These are phyloP conservation scores for Cryptococcus hybrid DNA, from an alignment of 1,284 basidiomycete genomes.

Conservation along the genomic window DNA sequence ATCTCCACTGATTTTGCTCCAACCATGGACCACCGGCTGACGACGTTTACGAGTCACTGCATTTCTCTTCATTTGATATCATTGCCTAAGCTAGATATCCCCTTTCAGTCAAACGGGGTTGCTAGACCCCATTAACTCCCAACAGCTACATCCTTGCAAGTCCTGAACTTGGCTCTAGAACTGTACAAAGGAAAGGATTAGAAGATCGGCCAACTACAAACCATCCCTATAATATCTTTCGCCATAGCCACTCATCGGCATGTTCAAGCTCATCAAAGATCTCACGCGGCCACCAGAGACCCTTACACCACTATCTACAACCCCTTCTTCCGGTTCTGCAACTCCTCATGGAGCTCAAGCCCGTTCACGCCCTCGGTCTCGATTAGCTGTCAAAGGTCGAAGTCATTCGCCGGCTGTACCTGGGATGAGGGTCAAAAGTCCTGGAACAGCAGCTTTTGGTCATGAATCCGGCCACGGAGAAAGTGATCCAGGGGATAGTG, in stretches of 20 bases:
- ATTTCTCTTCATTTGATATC: too few relatives aligned
- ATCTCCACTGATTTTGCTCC: too few relatives aligned
- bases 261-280: constrained; percentile 49
- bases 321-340: constrained; percentile 3
- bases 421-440: constrained; percentile 7
- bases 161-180: too few relatives aligned
- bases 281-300: constrained; percentile 41
- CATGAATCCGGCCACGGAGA: not conserved
- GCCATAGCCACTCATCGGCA: constrained; percentile 7
- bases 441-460: constrained; percentile 4
- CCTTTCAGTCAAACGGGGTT: too few relatives aligned
- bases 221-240: too few relatives aligned
- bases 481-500: constrained; percentile 12
- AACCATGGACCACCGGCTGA: too few relatives aligned
- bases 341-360: constrained; percentile 1
- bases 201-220: too few relatives aligned
- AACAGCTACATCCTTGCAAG: too few relatives aligned
- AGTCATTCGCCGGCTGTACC: constrained; percentile 5
- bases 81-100: too few relatives aligned
- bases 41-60: too few relatives aligned
- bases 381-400: constrained; percentile 2
- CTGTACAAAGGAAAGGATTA: too few relatives aligned
- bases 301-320: constrained; percentile 18
- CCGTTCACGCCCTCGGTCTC: constrained; percentile 5
- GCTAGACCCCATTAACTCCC: too few relatives aligned